These are phyloP conservation scores for Ophiocordyceps sinensis DNA, from an alignment of 2,329 filamentous ascomycete genomes.

Conservation along the genomic window DNA sequence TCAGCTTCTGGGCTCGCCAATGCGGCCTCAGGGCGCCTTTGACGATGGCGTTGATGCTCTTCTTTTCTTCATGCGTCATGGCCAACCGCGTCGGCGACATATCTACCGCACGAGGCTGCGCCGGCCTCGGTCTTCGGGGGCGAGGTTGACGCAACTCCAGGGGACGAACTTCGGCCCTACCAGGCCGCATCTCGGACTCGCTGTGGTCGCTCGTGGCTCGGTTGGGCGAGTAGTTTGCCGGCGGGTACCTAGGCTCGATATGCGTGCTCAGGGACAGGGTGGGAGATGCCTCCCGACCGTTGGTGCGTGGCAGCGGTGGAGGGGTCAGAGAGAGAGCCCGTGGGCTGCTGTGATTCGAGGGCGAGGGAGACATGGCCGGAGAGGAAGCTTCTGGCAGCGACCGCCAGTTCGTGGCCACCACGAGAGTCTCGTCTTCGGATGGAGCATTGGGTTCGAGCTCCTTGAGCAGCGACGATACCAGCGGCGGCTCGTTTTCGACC, in stretches of 20 bases:
- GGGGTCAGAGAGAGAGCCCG: slow-evolving; percentile 55
- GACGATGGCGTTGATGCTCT: slow-evolving; percentile 79
- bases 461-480: slow-evolving; percentile 73
- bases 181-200: slow-evolving; percentile 25
- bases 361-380: slow-evolving; percentile 49
- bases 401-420: slow-evolving; percentile 14
- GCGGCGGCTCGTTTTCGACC: slow-evolving; percentile 48
- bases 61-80: slow-evolving; percentile 72
- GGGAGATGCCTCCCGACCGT: slow-evolving; percentile 47
- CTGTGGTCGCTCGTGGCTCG: slow-evolving; percentile 28
- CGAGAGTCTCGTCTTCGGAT: slow-evolving; percentile 38
- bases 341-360: slow-evolving; percentile 52
- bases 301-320: slow-evolving; percentile 43
- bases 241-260: slow-evolving; percentile 60
- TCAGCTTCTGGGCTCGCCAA: slow-evolving; percentile 66
- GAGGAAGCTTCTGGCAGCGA: slow-evolving; percentile 31
- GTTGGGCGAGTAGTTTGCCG: slow-evolving; percentile 57
- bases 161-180: slow-evolving; percentile 13
- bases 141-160: slow-evolving; percentile 39
- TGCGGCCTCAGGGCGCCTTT: slow-evolving; percentile 67
- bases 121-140: slow-evolving; percentile 28
- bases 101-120: slow-evolving; percentile 38
- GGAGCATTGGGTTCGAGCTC: slow-evolving; percentile 61
- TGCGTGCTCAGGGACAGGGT: slow-evolving; percentile 52
- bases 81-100: slow-evolving; percentile 49